These are phyloP conservation scores for Cubamyces sp. DNA, from an alignment of 768 basidiomycete species.

Conservation along the genomic window DNA sequence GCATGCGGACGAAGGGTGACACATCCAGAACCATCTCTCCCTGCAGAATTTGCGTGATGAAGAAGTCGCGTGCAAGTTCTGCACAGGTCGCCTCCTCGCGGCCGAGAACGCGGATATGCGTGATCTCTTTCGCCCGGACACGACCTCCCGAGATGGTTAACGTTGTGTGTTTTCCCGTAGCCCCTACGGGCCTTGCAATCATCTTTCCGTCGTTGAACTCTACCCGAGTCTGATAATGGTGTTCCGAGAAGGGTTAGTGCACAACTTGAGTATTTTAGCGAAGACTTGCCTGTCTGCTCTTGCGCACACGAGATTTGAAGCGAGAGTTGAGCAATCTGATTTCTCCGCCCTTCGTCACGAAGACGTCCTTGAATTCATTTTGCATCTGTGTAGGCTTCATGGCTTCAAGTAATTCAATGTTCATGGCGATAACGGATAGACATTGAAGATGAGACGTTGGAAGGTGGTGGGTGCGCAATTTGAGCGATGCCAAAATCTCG, in stretches of 20 bases:
- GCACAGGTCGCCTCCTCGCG: constrained; percentile 43
- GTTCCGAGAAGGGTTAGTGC: background rate
- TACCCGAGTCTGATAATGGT: background rate
- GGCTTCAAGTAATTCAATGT: constrained; percentile 39
- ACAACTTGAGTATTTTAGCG: background rate
- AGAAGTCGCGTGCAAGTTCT: constrained; percentile 43
- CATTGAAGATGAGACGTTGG: constrained; percentile 36
- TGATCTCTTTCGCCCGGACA: constrained; percentile 30
- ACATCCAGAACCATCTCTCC: constrained; percentile 34
- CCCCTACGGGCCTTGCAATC: constrained; percentile 34
- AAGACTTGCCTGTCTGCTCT: constrained; percentile 39
- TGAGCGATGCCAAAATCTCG: background rate
- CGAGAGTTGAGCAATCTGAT: constrained; percentile 42
- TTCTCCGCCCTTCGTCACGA: constrained; percentile 28
- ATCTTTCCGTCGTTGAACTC: constrained; percentile 21
- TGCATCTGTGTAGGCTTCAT: constrained; percentile 37
- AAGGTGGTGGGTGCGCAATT: constrained; percentile 24
- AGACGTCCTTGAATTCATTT: constrained; percentile 40
- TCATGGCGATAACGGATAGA: constrained; percentile 36
- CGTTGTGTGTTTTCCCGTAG: constrained; percentile 41
- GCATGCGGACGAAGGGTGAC: constrained; percentile 40
- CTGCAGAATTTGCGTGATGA: constrained; percentile 42
- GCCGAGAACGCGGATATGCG: constrained; percentile 44
- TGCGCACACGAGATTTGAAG: constrained; percentile 45
- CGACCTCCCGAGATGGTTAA: constrained; percentile 32